Evolutionary conservation across 2,329 filamentous ascomycete genomes (phyloP).

Genomic region (Aspergillus terreus): DNA sequence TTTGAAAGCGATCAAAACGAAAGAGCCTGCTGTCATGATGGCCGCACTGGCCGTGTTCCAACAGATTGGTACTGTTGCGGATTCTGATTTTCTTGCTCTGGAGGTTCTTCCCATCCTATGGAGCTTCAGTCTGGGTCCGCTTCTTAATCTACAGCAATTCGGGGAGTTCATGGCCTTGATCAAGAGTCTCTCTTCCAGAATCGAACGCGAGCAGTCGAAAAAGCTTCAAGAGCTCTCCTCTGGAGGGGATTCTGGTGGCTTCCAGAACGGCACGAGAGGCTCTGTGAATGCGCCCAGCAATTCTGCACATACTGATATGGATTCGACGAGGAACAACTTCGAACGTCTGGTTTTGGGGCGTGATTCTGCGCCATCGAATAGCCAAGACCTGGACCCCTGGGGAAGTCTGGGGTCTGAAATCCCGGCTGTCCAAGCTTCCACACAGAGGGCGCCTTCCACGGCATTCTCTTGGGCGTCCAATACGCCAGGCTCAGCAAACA

Average conservation of each 20-base stretch:
- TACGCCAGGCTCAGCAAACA: constrained; percentile 15
- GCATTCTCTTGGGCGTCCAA: constrained; percentile 45
- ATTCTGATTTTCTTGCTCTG: constrained; percentile 86
- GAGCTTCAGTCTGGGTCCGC: constrained; percentile 84
- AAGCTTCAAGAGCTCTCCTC: constrained; percentile 82
- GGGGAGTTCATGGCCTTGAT: constrained; percentile 86
- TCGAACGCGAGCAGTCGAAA: constrained; percentile 83
- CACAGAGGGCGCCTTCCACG: constrained; percentile 15
- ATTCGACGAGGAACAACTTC: constrained; percentile 68
- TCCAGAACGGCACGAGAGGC: constrained; percentile 25
- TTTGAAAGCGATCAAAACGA: constrained; percentile 91
- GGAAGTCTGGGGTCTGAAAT: constrained; percentile 28
- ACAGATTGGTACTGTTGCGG: constrained; percentile 76
- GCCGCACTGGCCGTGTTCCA: constrained; percentile 80
- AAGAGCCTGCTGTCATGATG: constrained; percentile 97
- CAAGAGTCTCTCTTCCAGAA: constrained; percentile 69
- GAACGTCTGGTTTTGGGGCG: constrained; percentile 84
- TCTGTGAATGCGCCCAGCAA: constrained; percentile 24
- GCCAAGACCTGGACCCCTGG: constrained; percentile 31
- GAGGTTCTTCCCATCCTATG: constrained; percentile 87
- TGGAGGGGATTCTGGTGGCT: constrained; percentile 49
- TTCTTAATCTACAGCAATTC: constrained; percentile 85
- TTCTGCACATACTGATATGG: constrained; percentile 45
- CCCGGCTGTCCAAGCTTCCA: constrained; percentile 23
- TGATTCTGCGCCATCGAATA: constrained; percentile 33